Percentiles rank a stretch among this genome's conserved stretches.
These are phyloP conservation scores for Russula foetens DNA, from an alignment of 768 basidiomycete genomes.

Conservation along the genomic window DNA sequence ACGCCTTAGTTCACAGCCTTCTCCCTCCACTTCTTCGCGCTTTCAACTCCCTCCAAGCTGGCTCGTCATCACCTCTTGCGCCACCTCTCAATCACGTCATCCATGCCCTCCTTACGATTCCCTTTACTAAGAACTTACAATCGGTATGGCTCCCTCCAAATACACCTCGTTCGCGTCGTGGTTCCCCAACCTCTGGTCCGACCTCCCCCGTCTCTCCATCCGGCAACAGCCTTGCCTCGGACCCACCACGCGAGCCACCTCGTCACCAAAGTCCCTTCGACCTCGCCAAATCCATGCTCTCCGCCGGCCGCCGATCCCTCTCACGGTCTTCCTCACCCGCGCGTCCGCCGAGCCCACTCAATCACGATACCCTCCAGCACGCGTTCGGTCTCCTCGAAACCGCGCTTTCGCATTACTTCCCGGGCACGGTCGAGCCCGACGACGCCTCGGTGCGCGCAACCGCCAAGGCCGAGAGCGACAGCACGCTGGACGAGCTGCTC, in stretches of 20 bases:
- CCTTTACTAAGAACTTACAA: slow-evolving; percentile 49
- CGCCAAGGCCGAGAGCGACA: slow-evolving; percentile 42
- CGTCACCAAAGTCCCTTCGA: slow-evolving; percentile 35
- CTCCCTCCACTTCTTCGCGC: slow-evolving; percentile 63
- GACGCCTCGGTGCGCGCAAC: slow-evolving; percentile 49
- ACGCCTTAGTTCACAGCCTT: slow-evolving; percentile 26
- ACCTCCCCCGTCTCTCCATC: slow-evolving; percentile 24
- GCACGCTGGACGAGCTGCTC: slow-evolving; percentile 67
- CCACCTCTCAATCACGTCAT: slow-evolving; percentile 73
- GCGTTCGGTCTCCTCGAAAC: slow-evolving; percentile 62
- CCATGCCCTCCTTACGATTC: slow-evolving; percentile 74
- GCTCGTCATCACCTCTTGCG: slow-evolving; percentile 54
- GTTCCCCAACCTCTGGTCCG: slow-evolving; percentile 29
- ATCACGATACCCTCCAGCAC: slow-evolving; percentile 48
- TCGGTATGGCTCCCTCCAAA: slow-evolving; percentile 51
- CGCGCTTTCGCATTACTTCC: slow-evolving; percentile 54
- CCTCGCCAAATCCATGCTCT: slow-evolving; percentile 47
- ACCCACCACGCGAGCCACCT: slow-evolving; percentile 19
- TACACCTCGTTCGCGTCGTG: slow-evolving; percentile 18
- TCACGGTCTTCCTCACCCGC: slow-evolving; percentile 32
- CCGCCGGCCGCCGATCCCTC: slow-evolving; percentile 40
- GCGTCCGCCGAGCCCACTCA: slow-evolving; percentile 33
- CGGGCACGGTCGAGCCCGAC: slow-evolving; percentile 55
- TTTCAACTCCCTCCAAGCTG: slow-evolving; percentile 57
- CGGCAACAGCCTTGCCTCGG: slow-evolving; percentile 12